Base-by-base conservation (phyloP, 202 grass and related monocot genomes). In the Zizania palustris region DNA sequence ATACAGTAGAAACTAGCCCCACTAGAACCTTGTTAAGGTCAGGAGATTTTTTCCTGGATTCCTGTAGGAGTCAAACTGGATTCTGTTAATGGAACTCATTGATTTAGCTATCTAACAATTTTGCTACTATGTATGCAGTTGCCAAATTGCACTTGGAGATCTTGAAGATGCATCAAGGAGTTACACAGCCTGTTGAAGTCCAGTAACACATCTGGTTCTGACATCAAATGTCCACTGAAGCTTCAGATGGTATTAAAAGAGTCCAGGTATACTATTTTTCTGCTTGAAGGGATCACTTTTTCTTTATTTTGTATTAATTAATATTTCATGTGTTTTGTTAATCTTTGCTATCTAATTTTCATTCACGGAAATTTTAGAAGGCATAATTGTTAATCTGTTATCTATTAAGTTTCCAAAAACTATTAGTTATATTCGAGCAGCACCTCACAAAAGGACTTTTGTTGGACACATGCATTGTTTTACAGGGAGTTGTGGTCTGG, bases 101-200 rank as follows among this genome's bases (percentile, higher is more conserved):
- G 51, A 55, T 55, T 55, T 55, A 55, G 51, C 20, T 20, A 18
- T 20, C n/a, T 55, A 55, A 55, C 51, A 28, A 28, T 28, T 28
- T 20, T 55, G 51, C n/a, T 18, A 69, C 37, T 40, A 67, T 45
- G 22, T 63, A 74, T 90, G 56, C 78, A 98, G 91, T 78, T 99
- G 96, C 66, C 84, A 89, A 38, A 88, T 99, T 84, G 87, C 85
- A 63, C 82, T 99, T 78, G 96, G 96, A 9, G 81, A 96, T 68
- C 76, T 93, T 91, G 89, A 99, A 81, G 87, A 90, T 67, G 96
- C 96, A 81, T 61, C 81, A 49, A 87, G 45, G 48, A 79, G 63
- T 67, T 99, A 92, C 69, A 82, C 79, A 39, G 85, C 66, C 59
- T 99, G 96, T 77, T 96, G 59, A 72, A 85, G 59, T 83, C 76